Evolutionary conservation across 2,329 filamentous ascomycete species (phyloP), one percentile per base, ranked within the genome.

Genomic region (Phyllachora maydis): DNA sequence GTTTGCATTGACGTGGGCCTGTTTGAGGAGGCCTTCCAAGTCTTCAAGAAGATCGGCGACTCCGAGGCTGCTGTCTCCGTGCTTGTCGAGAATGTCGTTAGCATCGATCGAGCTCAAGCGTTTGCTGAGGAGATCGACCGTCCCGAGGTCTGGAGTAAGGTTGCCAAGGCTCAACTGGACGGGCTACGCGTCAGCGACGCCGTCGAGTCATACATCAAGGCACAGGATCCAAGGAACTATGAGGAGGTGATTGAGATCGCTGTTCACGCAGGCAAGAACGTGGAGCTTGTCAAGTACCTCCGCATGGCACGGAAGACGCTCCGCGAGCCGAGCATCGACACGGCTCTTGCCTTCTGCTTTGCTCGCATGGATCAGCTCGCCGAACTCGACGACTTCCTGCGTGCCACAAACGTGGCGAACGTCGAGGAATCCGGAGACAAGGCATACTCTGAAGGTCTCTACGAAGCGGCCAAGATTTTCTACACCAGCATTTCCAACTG

Each of bases 401-500:
- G 79, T 28, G 70, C 69, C 14, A 83, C 81, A 26, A 98, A 98
- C 35, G 88, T 95, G 30, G 85, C 88, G 25, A 83, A 98, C 46
- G 65, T 95, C 25, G 88, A 98, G 46, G 78, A 88, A 37, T 95
- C 82, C 29, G 88, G 88, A 58, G 88, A 98, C 62, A 93, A 93
- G 60, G 85, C 88, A 12, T 95, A 92, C 36, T 76, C 72, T 32
- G 88, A 98, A 52, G 85, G 85, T 30, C 72, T 79, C 42, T 85
- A 88, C 42, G 76, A 95, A 58, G 88, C 88, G 20, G 81, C 88
- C 34, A 98, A 98, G 67, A 95, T 98, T 42, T 98, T 95, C 65
- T 98, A 72, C 57, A 81, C 70, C 26, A 95, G 79, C 55, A 91
- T 98, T 45, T 98, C 88, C 26, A 98, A 98, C 65, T 98, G 88